Conservation (phyloP, 169 alveolate genomes). For the Neospora caninum region DNA sequence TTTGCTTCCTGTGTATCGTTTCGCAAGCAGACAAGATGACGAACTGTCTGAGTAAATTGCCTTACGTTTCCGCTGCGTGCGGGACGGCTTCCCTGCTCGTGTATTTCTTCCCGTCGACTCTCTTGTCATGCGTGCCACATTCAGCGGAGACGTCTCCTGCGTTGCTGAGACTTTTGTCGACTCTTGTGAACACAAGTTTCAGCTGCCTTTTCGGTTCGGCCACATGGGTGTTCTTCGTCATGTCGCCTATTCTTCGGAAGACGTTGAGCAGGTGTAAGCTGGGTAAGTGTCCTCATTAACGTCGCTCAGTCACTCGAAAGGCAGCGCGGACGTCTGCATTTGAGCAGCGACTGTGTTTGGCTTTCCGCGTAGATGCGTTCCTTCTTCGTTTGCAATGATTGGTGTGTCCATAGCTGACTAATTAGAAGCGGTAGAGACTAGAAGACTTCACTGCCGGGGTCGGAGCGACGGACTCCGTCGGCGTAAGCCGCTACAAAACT, state of each 20-base stretch:
- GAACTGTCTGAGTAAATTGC: conserved; percentile 58
- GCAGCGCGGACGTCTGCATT: neutral
- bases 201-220: conserved; percentile 62
- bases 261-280: conserved; percentile 52
- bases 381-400: too few species aligned
- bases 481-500: too few species aligned
- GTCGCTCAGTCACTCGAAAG: too few species aligned
- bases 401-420: too few species aligned
- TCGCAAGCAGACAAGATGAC: conserved; percentile 25
- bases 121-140: conserved; percentile 34
- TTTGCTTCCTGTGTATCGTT: neutral
- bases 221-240: conserved; percentile 52
- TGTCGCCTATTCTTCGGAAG: conserved; percentile 52
- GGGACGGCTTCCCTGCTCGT: conserved; percentile 55
- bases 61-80: conserved; percentile 60
- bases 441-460: too few species aligned
- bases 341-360: too few species aligned
- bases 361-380: too few species aligned
- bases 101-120: conserved; percentile 42
- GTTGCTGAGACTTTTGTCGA: conserved; percentile 32
- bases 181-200: conserved; percentile 61
- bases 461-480: too few species aligned
- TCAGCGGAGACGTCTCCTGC: conserved; percentile 48
- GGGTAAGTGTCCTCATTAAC: conserved; percentile 14
- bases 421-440: too few species aligned